Evolutionary conservation across 257 asterid genomes (phyloP), one percentile per base, ranked within the genome.

Genomic region (Cinchona pubescens): DNA sequence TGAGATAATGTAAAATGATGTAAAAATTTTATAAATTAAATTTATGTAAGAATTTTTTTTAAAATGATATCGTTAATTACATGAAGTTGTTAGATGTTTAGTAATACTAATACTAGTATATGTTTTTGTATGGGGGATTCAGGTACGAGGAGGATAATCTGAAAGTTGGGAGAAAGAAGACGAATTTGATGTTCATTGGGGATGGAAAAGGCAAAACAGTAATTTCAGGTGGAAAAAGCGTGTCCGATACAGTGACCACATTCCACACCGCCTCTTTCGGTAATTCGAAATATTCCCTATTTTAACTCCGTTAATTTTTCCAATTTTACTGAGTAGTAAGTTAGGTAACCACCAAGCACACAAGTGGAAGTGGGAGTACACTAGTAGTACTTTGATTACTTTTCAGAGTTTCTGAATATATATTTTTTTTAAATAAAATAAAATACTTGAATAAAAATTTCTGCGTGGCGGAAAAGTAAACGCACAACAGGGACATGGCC

Each of bases 251-350:
- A 18, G 58, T 91, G 38, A 95, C 99, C 15, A 95, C 99, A 23
- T 95, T 95, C 79, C 98, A 86, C 55, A 92, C 99, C 2, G 96
- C 99, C 0, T 62, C 97, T 25, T 95, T 95, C 40, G 98, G 99
- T 95, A 88, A n/a, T n/a, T n/a, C n/a, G n/a, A n/a, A n/a, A 85
- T 67, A 58, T 71, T 32, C 48, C 10, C 3, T n/a, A n/a, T n/a
- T n/a, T n/a, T n/a, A n/a, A n/a, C n/a, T n/a, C n/a, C n/a, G n/a
- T n/a, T n/a, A n/a, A n/a, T n/a, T n/a, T n/a, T n/a, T n/a, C n/a
- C n/a, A n/a, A n/a, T 43, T 43, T 43, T 8, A 43, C 5, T 10
- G 1, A 43, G 48, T 43, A 43, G 48, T 43, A 43, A 43, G n/a
- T n/a, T n/a, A n/a, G n/a, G n/a, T n/a, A n/a, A n/a, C n/a, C n/a